Percentiles rank a stretch among this genome's conserved stretches.
Evolutionary conservation across 148 eudicot species (phyloP).

Genomic region (Rhododendron kiyosumense): DNA sequence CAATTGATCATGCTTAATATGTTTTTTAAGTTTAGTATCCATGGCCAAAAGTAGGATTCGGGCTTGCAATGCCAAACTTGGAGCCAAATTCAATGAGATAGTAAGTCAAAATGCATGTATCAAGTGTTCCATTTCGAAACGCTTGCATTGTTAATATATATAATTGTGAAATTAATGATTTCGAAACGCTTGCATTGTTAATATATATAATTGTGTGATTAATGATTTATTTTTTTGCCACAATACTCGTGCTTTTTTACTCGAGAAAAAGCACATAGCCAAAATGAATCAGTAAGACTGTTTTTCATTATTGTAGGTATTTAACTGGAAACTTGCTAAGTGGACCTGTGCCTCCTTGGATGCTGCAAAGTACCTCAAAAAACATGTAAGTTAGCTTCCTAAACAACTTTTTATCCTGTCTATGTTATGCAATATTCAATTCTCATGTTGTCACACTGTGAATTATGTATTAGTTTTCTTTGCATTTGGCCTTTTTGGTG

Average conservation of each 20-base stretch:
- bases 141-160: background rate
- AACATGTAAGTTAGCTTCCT: too few species aligned
- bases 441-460: too few species aligned
- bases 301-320: constrained; percentile 3
- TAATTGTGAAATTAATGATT: background rate
- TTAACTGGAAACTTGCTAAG: constrained; percentile 24
- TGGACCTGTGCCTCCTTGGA: constrained; percentile 23
- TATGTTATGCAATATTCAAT: too few species aligned
- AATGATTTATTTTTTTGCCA: background rate
- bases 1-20: background rate
- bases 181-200: too few species aligned
- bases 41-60: background rate
- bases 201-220: background rate
- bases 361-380: background rate
- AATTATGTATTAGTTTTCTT: too few species aligned
- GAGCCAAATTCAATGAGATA: background rate
- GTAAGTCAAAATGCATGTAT: background rate
- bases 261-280: background rate
- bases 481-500: too few species aligned
- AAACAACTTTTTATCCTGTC: too few species aligned
- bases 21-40: background rate
- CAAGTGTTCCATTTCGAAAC: background rate
- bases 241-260: background rate
- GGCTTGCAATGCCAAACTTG: background rate
- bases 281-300: background rate